These are phyloP conservation scores for Botrytis byssoidea DNA, from an alignment of 2,329 filamentous ascomycete species.

Conservation along the genomic window DNA sequence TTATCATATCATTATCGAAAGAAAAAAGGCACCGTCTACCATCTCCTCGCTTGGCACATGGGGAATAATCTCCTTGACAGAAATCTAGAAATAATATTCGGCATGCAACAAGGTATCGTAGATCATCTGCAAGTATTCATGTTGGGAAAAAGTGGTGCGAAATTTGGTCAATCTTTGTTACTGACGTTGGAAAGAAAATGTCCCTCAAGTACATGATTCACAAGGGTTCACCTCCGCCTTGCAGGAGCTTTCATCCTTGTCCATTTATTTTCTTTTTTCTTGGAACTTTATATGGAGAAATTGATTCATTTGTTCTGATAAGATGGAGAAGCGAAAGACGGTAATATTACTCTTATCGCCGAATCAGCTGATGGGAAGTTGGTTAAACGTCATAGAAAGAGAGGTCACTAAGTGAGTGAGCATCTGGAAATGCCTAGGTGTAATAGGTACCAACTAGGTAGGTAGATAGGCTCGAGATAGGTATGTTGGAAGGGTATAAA, in stretches of 20 bases:
- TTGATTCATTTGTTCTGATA: not conserved
- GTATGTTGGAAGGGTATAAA: not conserved
- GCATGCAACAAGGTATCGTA: not conserved
- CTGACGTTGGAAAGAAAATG: slow-evolving; percentile 10
- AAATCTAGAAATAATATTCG: not conserved
- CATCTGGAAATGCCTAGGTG: too few relatives aligned
- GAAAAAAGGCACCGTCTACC: not conserved
- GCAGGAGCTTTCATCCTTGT: slow-evolving; percentile 14
- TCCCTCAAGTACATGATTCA: slow-evolving; percentile 3
- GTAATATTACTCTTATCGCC: not conserved
- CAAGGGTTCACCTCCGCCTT: slow-evolving; percentile 1
- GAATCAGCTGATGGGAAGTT: not conserved
- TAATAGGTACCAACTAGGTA: too few relatives aligned
- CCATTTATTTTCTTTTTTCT: not conserved
- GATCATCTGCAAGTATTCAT: slow-evolving; percentile 15
- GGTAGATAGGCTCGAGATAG: too few relatives aligned
- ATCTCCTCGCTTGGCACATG: not conserved
- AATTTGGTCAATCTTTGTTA: not conserved
- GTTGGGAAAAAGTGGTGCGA: not conserved
- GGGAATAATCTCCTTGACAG: not conserved
- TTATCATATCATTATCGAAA: not conserved
- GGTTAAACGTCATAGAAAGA: not conserved
- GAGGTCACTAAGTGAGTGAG: not conserved
- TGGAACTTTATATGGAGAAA: not conserved
- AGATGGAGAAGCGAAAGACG: slow-evolving; percentile 6